These are phyloP conservation scores for Paraconiothyrium brasiliense DNA, from an alignment of 2,329 filamentous ascomycete genomes.

Conservation along the genomic window DNA sequence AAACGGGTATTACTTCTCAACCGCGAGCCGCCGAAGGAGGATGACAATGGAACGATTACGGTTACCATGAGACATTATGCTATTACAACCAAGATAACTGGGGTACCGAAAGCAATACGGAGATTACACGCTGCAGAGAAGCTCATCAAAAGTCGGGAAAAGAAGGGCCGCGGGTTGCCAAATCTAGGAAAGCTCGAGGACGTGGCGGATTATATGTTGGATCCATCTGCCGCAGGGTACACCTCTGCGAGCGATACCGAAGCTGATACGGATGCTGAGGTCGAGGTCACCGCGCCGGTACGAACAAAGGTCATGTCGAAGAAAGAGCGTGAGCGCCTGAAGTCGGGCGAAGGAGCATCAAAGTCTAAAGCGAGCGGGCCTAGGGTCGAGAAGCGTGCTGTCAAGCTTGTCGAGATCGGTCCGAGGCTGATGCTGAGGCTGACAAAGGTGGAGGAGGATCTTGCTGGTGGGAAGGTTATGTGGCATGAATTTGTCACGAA, in stretches of 20 bases:
- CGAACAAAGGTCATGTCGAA: constrained; percentile 70
- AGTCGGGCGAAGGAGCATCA: constrained; percentile 51
- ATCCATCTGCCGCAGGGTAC: constrained; percentile 80
- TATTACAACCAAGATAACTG: constrained; percentile 88
- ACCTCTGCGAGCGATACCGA: constrained; percentile 94
- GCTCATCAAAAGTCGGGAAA: constrained; percentile 65
- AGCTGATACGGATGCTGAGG: constrained; percentile 91
- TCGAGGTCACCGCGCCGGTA: constrained; percentile 76
- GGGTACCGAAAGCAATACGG: constrained; percentile 83
- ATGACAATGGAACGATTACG: constrained; percentile 69
- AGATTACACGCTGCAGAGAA: constrained; percentile 87
- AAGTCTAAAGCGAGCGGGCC: constrained; percentile 50
- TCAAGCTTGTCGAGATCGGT: constrained; percentile 91
- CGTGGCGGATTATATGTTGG: constrained; percentile 93
- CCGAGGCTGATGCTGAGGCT: constrained; percentile 88
- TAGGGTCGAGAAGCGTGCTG: constrained; percentile 81
- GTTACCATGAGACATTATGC: constrained; percentile 93
- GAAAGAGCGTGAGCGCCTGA: constrained; percentile 57
- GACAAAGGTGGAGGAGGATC: constrained; percentile 94
- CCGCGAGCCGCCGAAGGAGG: constrained; percentile 66
- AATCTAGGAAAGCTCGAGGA: constrained; percentile 92
- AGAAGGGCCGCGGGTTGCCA: constrained; percentile 75
- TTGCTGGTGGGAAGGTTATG: constrained; percentile 90
- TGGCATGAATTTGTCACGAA: constrained; percentile 98
- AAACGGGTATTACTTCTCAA: constrained; percentile 90